These are phyloP conservation scores for Penium margaritaceum DNA, from an alignment of 139 green algal genomes.

Conservation along the genomic window DNA sequence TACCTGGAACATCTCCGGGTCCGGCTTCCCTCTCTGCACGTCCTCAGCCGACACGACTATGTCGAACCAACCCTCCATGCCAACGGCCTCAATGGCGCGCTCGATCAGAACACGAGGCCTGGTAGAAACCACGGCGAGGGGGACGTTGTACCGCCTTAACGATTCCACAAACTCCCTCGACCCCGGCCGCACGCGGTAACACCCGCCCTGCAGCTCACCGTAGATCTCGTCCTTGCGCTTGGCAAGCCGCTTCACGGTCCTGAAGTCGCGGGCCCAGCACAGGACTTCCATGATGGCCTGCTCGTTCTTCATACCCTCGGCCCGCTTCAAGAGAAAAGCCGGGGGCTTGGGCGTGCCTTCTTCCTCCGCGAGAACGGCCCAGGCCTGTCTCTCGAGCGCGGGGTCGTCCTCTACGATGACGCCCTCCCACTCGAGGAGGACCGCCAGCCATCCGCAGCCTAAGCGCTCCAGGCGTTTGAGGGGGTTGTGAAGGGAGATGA, in stretches of 20 bases:
- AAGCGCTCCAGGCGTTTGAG: constrained; percentile 65
- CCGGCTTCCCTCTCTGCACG: constrained; percentile 59
- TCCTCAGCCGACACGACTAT: constrained; percentile 73
- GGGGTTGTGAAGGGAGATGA: constrained; percentile 61
- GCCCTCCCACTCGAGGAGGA: constrained; percentile 79
- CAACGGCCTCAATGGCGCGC: constrained; percentile 50
- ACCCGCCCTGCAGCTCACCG: constrained; percentile 47
- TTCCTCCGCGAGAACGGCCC: constrained; percentile 71
- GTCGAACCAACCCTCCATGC: constrained; percentile 62
- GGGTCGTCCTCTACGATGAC: constrained; percentile 64
- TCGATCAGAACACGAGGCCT: constrained; percentile 54
- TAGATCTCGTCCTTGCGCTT: constrained; percentile 70
- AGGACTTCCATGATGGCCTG: constrained; percentile 80
- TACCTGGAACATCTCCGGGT: constrained; percentile 60
- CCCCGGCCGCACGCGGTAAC: constrained; percentile 19
- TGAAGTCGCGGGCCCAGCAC: constrained; percentile 78
- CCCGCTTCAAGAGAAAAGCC: constrained; percentile 59
- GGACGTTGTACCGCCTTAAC: constrained; percentile 62
- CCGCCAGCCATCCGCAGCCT: constrained; percentile 80
- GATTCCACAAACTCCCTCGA: constrained; percentile 63
- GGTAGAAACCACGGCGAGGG: constrained; percentile 67
- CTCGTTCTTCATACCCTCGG: constrained; percentile 80
- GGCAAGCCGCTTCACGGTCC: constrained; percentile 60
- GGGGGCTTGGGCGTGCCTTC: constrained; percentile 68
- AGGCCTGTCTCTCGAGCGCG: constrained; percentile 55